Evolutionary conservation across 495 filamentous ascomycete species (phyloP).

Genomic region (Penicillium desertorum): DNA sequence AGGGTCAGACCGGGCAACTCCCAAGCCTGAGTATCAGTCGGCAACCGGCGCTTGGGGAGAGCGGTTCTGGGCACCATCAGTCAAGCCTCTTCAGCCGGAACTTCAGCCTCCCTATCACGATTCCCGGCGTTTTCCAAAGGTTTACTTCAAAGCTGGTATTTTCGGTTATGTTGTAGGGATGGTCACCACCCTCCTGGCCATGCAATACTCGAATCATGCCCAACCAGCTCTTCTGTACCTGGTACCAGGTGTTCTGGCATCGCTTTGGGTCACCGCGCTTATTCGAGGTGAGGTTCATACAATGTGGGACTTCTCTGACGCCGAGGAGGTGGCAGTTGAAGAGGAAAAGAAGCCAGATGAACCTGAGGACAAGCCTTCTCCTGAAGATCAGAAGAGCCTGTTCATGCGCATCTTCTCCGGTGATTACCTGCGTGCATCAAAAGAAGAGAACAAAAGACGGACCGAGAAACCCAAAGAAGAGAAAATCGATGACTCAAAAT

Average conservation of each 20-base stretch:
- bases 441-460: background rate
- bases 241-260: constrained; percentile 77
- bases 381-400: constrained; percentile 21
- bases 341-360: constrained; percentile 29
- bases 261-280: constrained; percentile 78
- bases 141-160: constrained; percentile 81
- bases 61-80: constrained; percentile 69
- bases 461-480: constrained; percentile 13
- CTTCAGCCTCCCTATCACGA: constrained; percentile 42
- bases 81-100: constrained; percentile 28
- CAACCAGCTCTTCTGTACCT: constrained; percentile 94
- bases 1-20: constrained; percentile 32
- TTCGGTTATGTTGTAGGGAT: constrained; percentile 79
- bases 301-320: constrained; percentile 85
- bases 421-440: constrained; percentile 10
- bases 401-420: constrained; percentile 35
- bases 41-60: constrained; percentile 78
- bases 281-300: constrained; percentile 63
- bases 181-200: constrained; percentile 71
- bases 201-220: constrained; percentile 74
- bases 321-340: constrained; percentile 36
- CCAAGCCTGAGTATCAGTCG: constrained; percentile 58
- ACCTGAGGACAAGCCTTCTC: constrained; percentile 18
- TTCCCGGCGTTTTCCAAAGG: constrained; percentile 67
- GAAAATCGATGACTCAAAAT: constrained; percentile 3